These are phyloP conservation scores for Porcisia deanei DNA, from an alignment of 208 protist species.

Conservation along the genomic window DNA sequence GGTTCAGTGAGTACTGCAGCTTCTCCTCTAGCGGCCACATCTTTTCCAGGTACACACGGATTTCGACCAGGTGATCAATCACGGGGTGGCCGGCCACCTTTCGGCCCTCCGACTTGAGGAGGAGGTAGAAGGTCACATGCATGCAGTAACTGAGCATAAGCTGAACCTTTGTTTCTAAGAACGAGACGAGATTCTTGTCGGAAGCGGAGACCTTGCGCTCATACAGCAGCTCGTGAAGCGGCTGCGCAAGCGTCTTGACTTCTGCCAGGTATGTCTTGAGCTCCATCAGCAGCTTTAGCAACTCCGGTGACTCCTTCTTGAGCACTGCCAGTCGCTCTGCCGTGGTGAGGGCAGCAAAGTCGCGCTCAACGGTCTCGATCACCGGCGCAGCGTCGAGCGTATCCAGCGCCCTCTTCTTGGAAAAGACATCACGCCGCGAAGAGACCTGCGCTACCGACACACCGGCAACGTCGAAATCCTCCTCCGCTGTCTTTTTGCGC, in stretches of 20 bases:
- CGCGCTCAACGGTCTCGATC: constrained; percentile 89
- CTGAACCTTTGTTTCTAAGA: constrained; percentile 92
- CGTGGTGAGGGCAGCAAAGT: constrained; percentile 85
- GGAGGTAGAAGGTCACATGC: constrained; percentile 94
- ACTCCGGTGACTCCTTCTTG: constrained; percentile 90
- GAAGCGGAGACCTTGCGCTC: constrained; percentile 67
- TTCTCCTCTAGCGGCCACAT: constrained; percentile 95
- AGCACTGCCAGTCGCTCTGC: constrained; percentile 87
- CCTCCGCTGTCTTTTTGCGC: constrained; percentile 59
- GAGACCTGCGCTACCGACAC: constrained; percentile 39
- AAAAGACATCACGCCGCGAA: constrained; percentile 7
- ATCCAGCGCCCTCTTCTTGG: constrained; percentile 31
- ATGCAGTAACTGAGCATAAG: constrained; percentile 96
- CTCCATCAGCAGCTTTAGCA: constrained; percentile 90
- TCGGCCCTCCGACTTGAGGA: constrained; percentile 91
- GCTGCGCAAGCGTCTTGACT: constrained; percentile 84
- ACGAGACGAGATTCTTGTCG: constrained; percentile 83
- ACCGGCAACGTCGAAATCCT: constrained; percentile 83
- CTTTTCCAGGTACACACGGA: constrained; percentile 94
- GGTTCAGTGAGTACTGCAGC: constrained; percentile 96
- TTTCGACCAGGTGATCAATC: constrained; percentile 93
- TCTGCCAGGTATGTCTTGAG: constrained; percentile 83
- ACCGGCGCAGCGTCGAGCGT: constrained; percentile 56
- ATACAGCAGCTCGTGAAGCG: constrained; percentile 84
- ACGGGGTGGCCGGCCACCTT: constrained; percentile 94